A percentile compares a stretch with the other conserved stretches of the same genome.
Conservation (phyloP, 371 early-diverging fungal species). For the Parasitella parasitica region DNA sequence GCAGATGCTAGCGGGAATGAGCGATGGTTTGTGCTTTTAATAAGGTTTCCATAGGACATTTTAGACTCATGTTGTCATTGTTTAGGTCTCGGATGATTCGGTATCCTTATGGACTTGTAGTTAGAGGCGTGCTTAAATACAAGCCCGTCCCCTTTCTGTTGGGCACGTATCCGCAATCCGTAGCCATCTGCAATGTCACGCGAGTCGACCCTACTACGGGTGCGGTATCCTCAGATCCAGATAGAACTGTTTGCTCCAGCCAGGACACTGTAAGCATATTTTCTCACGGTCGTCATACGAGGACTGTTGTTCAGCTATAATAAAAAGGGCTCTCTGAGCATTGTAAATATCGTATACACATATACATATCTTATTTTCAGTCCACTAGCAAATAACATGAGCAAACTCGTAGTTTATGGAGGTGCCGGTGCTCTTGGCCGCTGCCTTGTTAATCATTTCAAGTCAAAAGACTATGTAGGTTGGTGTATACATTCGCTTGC, state of each 20-base stretch:
- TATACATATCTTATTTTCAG: background rate
- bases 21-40: conserved; percentile 27
- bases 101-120: conserved; percentile 63
- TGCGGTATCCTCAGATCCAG: conserved; percentile 28
- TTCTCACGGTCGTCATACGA: conserved; percentile 3
- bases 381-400: conserved; percentile 29
- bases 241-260: conserved; percentile 32
- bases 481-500: background rate
- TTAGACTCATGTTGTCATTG: too few species aligned
- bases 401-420: conserved; percentile 82
- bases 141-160: conserved; percentile 33
- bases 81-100: conserved; percentile 57
- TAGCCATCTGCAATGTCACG: conserved; percentile 44
- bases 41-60: background rate
- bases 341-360: background rate
- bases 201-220: conserved; percentile 45
- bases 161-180: conserved; percentile 29
- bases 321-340: background rate
- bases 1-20: conserved; percentile 54
- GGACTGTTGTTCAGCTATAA: background rate
- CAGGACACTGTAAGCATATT: background rate
- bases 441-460: conserved; percentile 71
- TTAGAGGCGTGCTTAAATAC: conserved; percentile 66
- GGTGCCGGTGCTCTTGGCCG: conserved; percentile 92
- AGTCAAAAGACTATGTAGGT: conserved; percentile 75